Base-by-base conservation (phyloP, 202 grass and related monocot species). In the Eragrostis tef region DNA sequence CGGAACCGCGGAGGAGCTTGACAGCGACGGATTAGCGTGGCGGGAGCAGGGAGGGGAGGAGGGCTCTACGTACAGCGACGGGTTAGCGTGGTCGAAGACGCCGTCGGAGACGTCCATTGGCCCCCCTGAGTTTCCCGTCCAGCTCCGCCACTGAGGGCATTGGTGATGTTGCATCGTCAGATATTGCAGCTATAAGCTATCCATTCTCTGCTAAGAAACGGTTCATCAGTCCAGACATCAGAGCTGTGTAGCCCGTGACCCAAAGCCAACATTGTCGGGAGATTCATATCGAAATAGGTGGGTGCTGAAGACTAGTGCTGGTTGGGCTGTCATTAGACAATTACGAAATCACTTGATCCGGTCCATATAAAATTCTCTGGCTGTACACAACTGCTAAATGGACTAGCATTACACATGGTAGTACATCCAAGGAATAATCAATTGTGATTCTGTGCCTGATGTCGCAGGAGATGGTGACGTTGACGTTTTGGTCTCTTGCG, bases 231-330 rank as follows among this genome's bases (percentile, higher is more conserved):
- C 26, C 14, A 16, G 27, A 64, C 29, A 17, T 50, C 60, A 41
- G 78, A 78, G 21, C 39, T 68, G 12, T 66, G 22, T 62, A 79
- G 10, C 60, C 72, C 67, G 87, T 86, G 79, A 89, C 31, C 14
- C 13, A 15, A 9, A 25, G 27, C 26, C 71, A 77, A 17, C 51
- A 46, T 36, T 74, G 60, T 16, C 69, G 50, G 41, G 24, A 60
- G 61, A n/a, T n/a, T n/a, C n/a, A n/a, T 11, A 53, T 17, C 63
- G 44, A 50, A 25, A 22, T 19, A 22, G 42, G 81, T 5, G n/a
- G 8, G 6, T 64, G 27, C 16, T 16, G 25, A 41, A 10, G 21
- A 20, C 44, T 21, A 51, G 27, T 42, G n/a, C 61, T 44, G 45
- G 68, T 83, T 27, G 74, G 50, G 41, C 15, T 65, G 27, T 22